These are phyloP conservation scores for Cytospora piceae DNA, from an alignment of 2,329 filamentous ascomycete genomes.

Conservation along the genomic window DNA sequence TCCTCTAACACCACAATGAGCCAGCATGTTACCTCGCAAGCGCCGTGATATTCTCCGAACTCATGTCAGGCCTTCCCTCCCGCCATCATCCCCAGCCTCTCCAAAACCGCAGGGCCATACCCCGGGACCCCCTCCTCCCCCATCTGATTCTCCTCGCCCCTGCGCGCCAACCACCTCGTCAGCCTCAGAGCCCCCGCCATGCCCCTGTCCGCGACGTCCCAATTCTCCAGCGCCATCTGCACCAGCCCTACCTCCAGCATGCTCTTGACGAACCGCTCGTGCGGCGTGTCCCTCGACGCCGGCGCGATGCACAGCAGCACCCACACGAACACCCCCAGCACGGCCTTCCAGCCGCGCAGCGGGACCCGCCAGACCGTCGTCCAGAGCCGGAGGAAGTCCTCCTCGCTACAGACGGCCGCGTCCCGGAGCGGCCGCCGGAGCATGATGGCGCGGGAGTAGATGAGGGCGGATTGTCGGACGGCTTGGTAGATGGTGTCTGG, in stretches of 20 bases:
- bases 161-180: constrained; percentile 47
- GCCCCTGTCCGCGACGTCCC: constrained; percentile 48
- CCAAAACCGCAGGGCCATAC: background rate
- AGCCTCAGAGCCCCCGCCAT: constrained; percentile 44
- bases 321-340: constrained; percentile 56
- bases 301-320: constrained; percentile 48
- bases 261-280: constrained; percentile 51
- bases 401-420: constrained; percentile 40
- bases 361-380: constrained; percentile 51
- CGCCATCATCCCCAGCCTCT: background rate
- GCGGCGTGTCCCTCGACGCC: constrained; percentile 43
- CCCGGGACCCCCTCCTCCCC: constrained; percentile 3
- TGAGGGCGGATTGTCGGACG: constrained; percentile 49
- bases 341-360: constrained; percentile 49
- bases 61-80: background rate
- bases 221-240: constrained; percentile 53
- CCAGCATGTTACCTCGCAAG: background rate
- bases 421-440: constrained; percentile 46
- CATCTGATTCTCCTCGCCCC: constrained; percentile 12
- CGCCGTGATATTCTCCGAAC: background rate
- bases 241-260: constrained; percentile 48
- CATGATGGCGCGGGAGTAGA: constrained; percentile 53
- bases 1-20: background rate
- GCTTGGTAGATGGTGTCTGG: constrained; percentile 52
- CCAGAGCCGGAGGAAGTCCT: constrained; percentile 51